These are phyloP conservation scores for Fusarium albosuccineum DNA, from an alignment of 2,329 filamentous ascomycete genomes.

Conservation along the genomic window DNA sequence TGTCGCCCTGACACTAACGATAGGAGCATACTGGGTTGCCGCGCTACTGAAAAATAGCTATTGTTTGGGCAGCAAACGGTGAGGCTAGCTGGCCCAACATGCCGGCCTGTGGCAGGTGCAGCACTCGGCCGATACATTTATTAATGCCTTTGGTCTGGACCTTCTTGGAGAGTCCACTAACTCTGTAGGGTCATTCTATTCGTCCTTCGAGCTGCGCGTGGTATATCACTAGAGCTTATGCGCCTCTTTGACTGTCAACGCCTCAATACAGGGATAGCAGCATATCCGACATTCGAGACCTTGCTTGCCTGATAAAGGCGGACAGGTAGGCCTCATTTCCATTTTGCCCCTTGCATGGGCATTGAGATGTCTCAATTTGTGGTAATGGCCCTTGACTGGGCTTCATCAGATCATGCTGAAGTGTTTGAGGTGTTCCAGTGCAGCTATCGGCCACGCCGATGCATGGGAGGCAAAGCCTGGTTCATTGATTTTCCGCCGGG, in stretches of 20 bases:
- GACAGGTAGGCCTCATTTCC: constrained; percentile 3
- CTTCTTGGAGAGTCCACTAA: neutral
- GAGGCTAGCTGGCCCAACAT: neutral
- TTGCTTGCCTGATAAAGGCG: constrained; percentile 4
- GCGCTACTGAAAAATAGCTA: neutral
- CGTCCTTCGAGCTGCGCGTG: constrained; percentile 7
- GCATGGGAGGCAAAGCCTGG: constrained; percentile 22
- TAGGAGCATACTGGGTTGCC: neutral
- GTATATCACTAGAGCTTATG: constrained; percentile 33
- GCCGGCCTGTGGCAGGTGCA: neutral
- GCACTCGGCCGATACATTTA: constrained; percentile 19
- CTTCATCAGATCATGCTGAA: constrained; percentile 30
- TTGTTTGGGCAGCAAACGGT: neutral
- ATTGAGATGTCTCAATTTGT: neutral
- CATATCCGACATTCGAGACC: neutral
- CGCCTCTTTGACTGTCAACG: constrained; percentile 24
- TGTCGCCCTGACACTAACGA: neutral
- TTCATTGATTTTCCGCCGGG: constrained; percentile 32
- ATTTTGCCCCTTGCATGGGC: constrained; percentile 14
- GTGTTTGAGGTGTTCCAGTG: neutral
- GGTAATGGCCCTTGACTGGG: constrained; percentile 10
- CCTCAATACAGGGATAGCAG: constrained; percentile 14
- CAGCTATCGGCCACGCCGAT: constrained; percentile 26
- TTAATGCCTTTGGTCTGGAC: neutral
- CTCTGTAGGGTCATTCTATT: constrained; percentile 8